phyloP scores from a whole-genome alignment of 345 rosid species.

The Draba incana region DNA sequence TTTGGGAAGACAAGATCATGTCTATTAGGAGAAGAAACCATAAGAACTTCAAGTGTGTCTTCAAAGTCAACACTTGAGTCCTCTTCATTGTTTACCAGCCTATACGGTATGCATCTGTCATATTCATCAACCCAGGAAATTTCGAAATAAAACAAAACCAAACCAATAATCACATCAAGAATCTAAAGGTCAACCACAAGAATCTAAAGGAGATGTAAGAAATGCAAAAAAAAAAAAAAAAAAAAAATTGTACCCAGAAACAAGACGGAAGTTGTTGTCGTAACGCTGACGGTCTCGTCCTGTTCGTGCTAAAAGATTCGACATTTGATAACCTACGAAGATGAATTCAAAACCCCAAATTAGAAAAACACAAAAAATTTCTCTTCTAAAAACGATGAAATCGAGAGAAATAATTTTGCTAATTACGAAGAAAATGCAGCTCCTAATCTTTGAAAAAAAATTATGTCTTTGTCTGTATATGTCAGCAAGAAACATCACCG shows the following conservation, averaged over 20 bases:
- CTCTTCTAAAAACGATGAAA: neutral
- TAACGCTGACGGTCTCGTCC: constrained; percentile 73
- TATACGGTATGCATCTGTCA: constrained; percentile 78
- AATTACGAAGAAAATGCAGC: constrained; percentile 28
- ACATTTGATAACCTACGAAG: constrained; percentile 19
- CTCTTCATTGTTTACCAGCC: constrained; percentile 45
- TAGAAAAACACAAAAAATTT: neutral
- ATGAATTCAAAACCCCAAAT: constrained; percentile 17
- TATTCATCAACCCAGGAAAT: constrained; percentile 5
- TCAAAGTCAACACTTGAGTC: constrained; percentile 38
- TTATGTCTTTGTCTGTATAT: neutral
- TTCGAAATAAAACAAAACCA: neutral
- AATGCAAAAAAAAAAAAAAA: too few relatives aligned
- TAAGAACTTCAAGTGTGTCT: constrained; percentile 57
- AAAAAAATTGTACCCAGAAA: constrained; percentile 55
- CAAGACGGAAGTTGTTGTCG: constrained; percentile 62
- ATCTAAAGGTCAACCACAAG: constrained; percentile 22
- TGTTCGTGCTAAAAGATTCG: constrained; percentile 39
- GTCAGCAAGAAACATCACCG: constrained; percentile 8
- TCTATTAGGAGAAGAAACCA: constrained; percentile 81
- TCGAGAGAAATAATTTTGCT: neutral
- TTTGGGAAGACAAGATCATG: constrained; percentile 78
- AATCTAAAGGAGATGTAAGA: neutral
- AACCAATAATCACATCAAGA: constrained; percentile 6
- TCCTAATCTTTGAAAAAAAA: constrained; percentile 12